phyloP scores from a whole-genome alignment of 2,329 filamentous ascomycete species.

The Rutstroemia sydowiana region DNA sequence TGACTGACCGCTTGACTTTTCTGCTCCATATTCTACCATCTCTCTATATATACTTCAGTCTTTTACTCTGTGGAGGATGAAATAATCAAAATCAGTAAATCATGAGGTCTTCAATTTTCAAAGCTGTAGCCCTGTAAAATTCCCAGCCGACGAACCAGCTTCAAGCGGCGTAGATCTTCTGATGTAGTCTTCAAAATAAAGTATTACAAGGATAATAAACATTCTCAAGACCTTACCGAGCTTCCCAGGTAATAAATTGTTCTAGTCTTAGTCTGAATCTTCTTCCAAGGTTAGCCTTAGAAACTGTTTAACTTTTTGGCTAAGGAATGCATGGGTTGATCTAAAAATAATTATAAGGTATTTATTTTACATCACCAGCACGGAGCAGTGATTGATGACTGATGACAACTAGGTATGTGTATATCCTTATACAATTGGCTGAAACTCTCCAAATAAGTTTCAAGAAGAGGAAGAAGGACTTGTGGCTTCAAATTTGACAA shows the following conservation, averaged over 20 bases:
- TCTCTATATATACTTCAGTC: no score
- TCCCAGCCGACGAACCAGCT: conserved; percentile 4
- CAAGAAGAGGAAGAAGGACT: no score
- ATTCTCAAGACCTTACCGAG: background rate
- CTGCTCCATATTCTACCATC: no score
- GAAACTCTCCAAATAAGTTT: no score
- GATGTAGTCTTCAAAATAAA: conserved; percentile 5
- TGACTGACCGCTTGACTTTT: no score
- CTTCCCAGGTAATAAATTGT: no score
- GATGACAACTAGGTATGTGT: background rate
- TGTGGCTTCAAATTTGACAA: no score
- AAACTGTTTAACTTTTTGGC: background rate
- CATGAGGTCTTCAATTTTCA: background rate
- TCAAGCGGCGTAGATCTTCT: conserved; percentile 10
- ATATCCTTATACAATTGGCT: no score
- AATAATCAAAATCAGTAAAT: background rate
- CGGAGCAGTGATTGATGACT: no score
- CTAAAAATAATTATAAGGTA: conserved; percentile 5
- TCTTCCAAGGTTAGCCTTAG: background rate
- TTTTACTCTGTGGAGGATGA: no score
- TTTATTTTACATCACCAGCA: no score
- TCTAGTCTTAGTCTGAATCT: no score
- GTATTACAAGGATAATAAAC: conserved; percentile 4
- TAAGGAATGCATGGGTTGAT: conserved; percentile 4
- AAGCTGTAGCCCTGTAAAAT: background rate